These are phyloP conservation scores for Chaetomium cochliodes DNA, from an alignment of 495 filamentous ascomycete genomes.

Conservation along the genomic window DNA sequence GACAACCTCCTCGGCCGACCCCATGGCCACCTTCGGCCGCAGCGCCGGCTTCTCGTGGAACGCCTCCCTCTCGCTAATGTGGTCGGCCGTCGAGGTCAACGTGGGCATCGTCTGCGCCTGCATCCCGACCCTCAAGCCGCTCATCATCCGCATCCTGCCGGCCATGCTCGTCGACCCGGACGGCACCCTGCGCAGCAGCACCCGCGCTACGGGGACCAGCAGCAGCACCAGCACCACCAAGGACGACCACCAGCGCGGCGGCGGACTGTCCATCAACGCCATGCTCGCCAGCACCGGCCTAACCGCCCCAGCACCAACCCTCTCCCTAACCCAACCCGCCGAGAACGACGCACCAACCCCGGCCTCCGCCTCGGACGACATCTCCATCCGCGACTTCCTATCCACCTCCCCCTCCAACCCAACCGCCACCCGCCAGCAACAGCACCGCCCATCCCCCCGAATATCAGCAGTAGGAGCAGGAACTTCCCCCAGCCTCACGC, in stretches of 20 bases:
- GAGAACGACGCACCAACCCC: not conserved
- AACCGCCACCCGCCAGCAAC: not conserved
- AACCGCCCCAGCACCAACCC: not conserved
- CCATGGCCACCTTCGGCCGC: slow-evolving; percentile 37
- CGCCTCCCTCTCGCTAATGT: slow-evolving; percentile 83
- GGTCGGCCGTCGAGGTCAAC: slow-evolving; percentile 89
- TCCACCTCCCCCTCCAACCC: slow-evolving; percentile 1
- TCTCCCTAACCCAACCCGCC: not conserved
- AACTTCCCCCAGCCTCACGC: slow-evolving; percentile 65
- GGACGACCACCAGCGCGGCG: not conserved
- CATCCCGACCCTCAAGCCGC: slow-evolving; percentile 83
- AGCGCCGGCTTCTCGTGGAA: slow-evolving; percentile 59
- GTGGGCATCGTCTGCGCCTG: slow-evolving; percentile 85
- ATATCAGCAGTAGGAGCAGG: not conserved
- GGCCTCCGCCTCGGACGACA: slow-evolving; percentile 20
- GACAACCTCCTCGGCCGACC: slow-evolving; percentile 28
- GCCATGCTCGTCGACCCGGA: slow-evolving; percentile 58
- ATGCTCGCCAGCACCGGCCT: not conserved
- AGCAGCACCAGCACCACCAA: slow-evolving; percentile 1
- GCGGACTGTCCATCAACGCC: not conserved
- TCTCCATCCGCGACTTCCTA: slow-evolving; percentile 33
- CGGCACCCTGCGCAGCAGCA: slow-evolving; percentile 32
- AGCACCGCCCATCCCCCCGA: not conserved
- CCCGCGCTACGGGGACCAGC: slow-evolving; percentile 11
- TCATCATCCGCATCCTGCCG: slow-evolving; percentile 73